phyloP scores from a whole-genome alignment of 306 rosid genomes.

The Lathyrus sativus region DNA sequence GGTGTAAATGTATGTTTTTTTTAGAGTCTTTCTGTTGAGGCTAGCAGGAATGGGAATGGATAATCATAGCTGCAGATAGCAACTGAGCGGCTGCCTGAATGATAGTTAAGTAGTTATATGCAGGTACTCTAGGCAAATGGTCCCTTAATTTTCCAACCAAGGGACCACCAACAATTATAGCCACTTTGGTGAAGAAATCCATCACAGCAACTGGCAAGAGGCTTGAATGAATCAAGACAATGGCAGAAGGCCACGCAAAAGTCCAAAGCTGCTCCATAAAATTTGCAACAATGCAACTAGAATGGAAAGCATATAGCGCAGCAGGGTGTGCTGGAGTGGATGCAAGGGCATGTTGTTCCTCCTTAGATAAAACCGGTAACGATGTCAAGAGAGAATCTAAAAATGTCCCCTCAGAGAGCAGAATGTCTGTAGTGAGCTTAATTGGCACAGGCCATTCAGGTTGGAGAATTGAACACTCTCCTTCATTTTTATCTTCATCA shows the following conservation, averaged over 20 bases:
- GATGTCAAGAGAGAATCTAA: conserved; percentile 77
- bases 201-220: conserved; percentile 93
- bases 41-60: conserved; percentile 71
- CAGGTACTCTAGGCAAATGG: conserved; percentile 72
- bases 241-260: conserved; percentile 99
- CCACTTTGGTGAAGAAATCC: conserved; percentile 86
- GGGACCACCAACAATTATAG: conserved; percentile 83
- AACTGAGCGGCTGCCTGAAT: conserved; percentile 92
- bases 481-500: conserved; percentile 53
- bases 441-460: conserved; percentile 60
- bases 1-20: no score
- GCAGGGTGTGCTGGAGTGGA: conserved; percentile 94
- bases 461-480: conserved; percentile 53
- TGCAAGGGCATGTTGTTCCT: conserved; percentile 82
- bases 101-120: conserved; percentile 68
- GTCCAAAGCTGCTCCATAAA: conserved; percentile 95
- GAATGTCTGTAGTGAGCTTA: conserved; percentile 59
- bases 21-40: no score
- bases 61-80: conserved; percentile 76
- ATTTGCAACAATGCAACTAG: conserved; percentile 86
- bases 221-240: conserved; percentile 91
- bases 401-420: conserved; percentile 60
- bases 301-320: conserved; percentile 82
- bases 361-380: conserved; percentile 82
- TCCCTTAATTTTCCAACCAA: conserved; percentile 85